These are phyloP conservation scores for Orbilia javanica DNA, from an alignment of 2,329 filamentous ascomycete species.

Conservation along the genomic window DNA sequence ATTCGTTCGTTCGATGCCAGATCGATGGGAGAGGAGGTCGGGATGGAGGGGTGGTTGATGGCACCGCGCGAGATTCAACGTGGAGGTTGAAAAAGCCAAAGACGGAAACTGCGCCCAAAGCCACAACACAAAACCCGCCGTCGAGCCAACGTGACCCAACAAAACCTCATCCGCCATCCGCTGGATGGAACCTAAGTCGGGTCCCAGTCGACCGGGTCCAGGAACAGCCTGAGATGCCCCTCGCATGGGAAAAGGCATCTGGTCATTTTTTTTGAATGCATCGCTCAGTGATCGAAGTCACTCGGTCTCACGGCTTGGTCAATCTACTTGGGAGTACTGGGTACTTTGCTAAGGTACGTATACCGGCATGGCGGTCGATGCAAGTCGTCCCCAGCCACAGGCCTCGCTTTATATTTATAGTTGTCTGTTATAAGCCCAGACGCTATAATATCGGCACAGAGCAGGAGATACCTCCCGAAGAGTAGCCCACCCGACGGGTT, in stretches of 20 bases:
- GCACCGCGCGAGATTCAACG: conserved; percentile 21
- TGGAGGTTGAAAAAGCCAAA: conserved; percentile 23
- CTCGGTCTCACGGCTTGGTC: conserved; percentile 9
- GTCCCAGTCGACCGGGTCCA: conserved; percentile 3
- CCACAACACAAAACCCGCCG: conserved; percentile 5
- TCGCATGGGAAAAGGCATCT: conserved; percentile 6
- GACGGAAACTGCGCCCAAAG: background rate
- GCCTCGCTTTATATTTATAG: background rate
- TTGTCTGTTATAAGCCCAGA: conserved; percentile 14
- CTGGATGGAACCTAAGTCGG: background rate
- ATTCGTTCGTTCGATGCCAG: conserved; percentile 28
- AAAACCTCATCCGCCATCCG: background rate
- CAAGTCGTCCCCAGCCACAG: conserved; percentile 4
- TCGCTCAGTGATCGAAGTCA: background rate
- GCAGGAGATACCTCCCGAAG: background rate
- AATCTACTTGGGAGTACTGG: conserved; percentile 19
- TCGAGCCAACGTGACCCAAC: conserved; percentile 1
- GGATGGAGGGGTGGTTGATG: background rate
- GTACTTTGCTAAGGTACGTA: conserved; percentile 7
- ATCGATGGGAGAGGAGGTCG: conserved; percentile 26
- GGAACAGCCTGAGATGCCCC: conserved; percentile 8
- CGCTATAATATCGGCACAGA: conserved; percentile 11
- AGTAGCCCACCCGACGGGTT: background rate
- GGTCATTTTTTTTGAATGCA: background rate
- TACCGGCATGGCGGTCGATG: background rate